phyloP scores from a whole-genome alignment of 805 yeast species.

The Starmerella asiatica region DNA sequence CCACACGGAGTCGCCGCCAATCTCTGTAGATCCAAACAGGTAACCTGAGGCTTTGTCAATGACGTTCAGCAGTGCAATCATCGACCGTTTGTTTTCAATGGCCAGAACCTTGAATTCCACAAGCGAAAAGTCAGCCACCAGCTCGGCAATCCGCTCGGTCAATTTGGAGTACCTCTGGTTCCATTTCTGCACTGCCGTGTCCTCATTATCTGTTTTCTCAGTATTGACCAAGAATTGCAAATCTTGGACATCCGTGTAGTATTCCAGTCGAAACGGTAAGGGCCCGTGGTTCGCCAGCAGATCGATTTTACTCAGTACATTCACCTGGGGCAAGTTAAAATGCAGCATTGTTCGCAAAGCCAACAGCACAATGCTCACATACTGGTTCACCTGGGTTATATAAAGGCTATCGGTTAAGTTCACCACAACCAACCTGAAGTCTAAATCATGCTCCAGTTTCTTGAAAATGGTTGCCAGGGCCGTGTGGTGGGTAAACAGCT shows the following conservation, averaged over 20 bases:
- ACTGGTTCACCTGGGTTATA: slow-evolving; percentile 76
- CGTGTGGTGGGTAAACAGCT: slow-evolving; percentile 78
- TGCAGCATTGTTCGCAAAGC: slow-evolving; percentile 87
- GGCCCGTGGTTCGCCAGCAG: slow-evolving; percentile 61
- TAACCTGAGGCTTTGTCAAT: slow-evolving; percentile 92
- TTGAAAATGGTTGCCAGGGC: slow-evolving; percentile 58
- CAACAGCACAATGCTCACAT: slow-evolving; percentile 64
- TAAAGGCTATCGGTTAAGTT: slow-evolving; percentile 73
- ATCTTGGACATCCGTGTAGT: slow-evolving; percentile 87
- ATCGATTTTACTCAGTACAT: slow-evolving; percentile 87
- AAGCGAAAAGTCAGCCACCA: slow-evolving; percentile 74
- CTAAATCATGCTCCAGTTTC: slow-evolving; percentile 46
- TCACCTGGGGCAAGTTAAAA: slow-evolving; percentile 81
- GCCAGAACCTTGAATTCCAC: slow-evolving; percentile 82
- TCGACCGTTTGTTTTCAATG: slow-evolving; percentile 80
- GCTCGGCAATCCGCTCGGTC: slow-evolving; percentile 64
- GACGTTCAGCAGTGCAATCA: slow-evolving; percentile 65
- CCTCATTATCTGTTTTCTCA: slow-evolving; percentile 46
- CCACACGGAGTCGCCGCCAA: slow-evolving; percentile 97
- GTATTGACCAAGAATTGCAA: slow-evolving; percentile 52
- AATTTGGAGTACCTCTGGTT: slow-evolving; percentile 33
- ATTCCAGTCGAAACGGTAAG: slow-evolving; percentile 65
- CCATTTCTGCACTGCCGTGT: background rate
- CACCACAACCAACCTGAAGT: slow-evolving; percentile 57
- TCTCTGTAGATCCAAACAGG: slow-evolving; percentile 78